Evolutionary conservation across 73 alveolate genomes (phyloP), one percentile per base, ranked within the genome.

Genomic region (Diophrys sp.): DNA sequence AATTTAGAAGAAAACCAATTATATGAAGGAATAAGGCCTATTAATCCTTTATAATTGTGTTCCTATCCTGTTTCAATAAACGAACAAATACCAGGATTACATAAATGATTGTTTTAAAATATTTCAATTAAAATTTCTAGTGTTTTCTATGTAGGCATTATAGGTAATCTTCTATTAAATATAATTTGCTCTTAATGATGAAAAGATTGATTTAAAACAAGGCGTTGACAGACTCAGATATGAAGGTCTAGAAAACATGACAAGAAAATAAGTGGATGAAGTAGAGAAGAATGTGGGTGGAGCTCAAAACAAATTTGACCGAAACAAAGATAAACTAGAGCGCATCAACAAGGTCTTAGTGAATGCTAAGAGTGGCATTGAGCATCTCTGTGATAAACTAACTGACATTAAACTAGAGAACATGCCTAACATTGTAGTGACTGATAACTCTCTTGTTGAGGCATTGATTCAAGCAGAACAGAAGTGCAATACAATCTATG

Each of bases 251-350:
- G 98, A 95, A 68, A 92, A 87, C 44, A 88, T 91, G 74, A 93
- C 98, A 14, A 78, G 98, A 62, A 96, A 96, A 76, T 91, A 95
- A 83, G 86, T 95, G 33, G 98, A 96, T 87, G 98, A 96, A 69
- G 96, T 90, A 23, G 98, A 93, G 75, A 90, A 88, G 33, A 81
- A 83, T 80, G 92, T 91, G 1, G 78, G 68, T 31, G 80, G 78
- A 56, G 97, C 97, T 23, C 77, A 75, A 32, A 79, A 75, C 28
- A 87, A 92, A 67, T 85, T 82, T 78, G 96, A 93, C 26, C 69
- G 85, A 54, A 89, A 89, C 70, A 93, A 93, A 85, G 88, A 84
- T n/a, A 91, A 88, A 81, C 81, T 81, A n/a, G 96, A 90, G 67
- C 73, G 96, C 68, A 89, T 89, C n/a, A 78, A 75, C 34, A 88